Evolutionary conservation across 2,329 filamentous ascomycete genomes (phyloP), one percentile per base, ranked within the genome.

Genomic region (Pseudocercospora cruenta): DNA sequence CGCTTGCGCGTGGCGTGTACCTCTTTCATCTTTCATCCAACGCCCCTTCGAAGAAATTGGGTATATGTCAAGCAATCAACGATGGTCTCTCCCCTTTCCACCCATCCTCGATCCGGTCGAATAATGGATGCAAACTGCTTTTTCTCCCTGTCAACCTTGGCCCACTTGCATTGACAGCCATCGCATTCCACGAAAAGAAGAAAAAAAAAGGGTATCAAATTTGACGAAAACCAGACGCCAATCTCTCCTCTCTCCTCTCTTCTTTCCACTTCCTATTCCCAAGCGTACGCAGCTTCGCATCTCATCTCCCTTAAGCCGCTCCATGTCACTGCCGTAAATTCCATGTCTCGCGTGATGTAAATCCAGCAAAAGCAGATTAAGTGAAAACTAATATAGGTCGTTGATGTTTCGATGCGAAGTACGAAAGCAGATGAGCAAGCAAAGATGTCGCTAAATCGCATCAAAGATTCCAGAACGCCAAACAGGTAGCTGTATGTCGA

Each of bases 401-500:
- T 51, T 26, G 47, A 22, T 51, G 26, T 58, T 16, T 58, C 5
- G 54, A 33, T 39, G 31, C 26, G 24, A 57, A 51, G 47, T 43
- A 43, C 39, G 16, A 43, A 8, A 39, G 36, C 14, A 39, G 5
- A 8, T 2, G 7, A 43, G 39, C 39, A 58, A 33, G 21, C 26
- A 31, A 58, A 58, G 6, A 39, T 31, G 31, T 33, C 54, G 33
- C 26, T 39, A 58, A 58, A 58, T 58, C 54, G 54, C 60, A 55
- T 12, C n/a, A 19, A 21, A 28, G 9, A 8, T 19, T 19, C 39
- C 24, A 21, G 28, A 53, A 24, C 16, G 16, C 19, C 60, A 21
- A 28, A 5, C 28, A 47, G 28, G 49, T 43, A 43, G 39, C 8
- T 43, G 16, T 43, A 43, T 43, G 39, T 43, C 16, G 39, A 43